These are phyloP conservation scores for Scedosporium minutisporum DNA, from an alignment of 2,329 filamentous ascomycete species.

Conservation along the genomic window DNA sequence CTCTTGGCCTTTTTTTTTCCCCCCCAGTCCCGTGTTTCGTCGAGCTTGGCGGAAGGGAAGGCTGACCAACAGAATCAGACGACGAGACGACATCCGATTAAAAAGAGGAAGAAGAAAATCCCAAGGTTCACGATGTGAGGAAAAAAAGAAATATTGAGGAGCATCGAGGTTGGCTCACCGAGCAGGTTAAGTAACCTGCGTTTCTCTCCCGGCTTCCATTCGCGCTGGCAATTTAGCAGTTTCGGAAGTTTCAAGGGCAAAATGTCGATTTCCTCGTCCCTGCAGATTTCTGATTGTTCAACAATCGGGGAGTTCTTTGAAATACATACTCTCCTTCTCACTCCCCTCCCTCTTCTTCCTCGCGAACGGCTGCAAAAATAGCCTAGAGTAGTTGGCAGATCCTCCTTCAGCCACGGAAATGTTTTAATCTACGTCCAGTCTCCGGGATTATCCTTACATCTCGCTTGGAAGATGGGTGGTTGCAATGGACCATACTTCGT, in stretches of 20 bases:
- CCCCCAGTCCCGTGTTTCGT: background rate
- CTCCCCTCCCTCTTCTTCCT: too few relatives aligned
- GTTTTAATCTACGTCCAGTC: background rate
- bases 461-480: background rate
- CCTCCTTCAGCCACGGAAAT: background rate
- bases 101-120: too few relatives aligned
- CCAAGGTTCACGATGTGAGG: too few relatives aligned
- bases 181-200: background rate
- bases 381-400: too few relatives aligned
- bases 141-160: background rate
- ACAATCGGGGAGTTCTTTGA: too few relatives aligned
- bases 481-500: background rate
- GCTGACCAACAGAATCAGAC: background rate
- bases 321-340: too few relatives aligned
- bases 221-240: background rate
- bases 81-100: background rate
- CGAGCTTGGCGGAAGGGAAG: background rate
- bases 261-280: background rate
- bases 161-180: background rate
- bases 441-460: background rate
- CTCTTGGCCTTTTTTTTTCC: background rate
- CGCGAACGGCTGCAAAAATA: background rate
- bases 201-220: background rate
- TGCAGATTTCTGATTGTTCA: background rate
- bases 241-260: background rate